Base-by-base conservation (phyloP, 2,329 filamentous ascomycete genomes). In the Aspergillus versicolor region DNA sequence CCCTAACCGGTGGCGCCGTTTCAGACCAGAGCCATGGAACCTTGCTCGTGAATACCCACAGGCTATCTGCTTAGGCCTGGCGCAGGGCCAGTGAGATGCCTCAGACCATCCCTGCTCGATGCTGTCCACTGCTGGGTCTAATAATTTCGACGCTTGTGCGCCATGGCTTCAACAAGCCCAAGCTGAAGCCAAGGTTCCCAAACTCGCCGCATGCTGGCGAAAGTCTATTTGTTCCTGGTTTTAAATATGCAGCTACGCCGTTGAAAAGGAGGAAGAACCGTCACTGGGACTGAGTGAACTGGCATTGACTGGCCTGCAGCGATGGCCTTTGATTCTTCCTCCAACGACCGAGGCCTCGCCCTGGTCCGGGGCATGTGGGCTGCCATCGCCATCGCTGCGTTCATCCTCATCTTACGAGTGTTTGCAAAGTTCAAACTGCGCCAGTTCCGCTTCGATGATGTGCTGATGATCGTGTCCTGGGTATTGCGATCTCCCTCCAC, bases 401-500 rank as follows among this genome's bases (percentile, higher is more conserved):
- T 71, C 47, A 65, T 71, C 59, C 58, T 70, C 24, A 46, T 64
- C 12, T 55, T 71, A 6, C 55, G 68, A 4, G 58, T 71, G 45
- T 57, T 65, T 53, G 68, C 68, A 7, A 71, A 71, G 56, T 46
- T 70, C 44, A 70, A 68, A 51, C 67, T 71, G 50, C 62, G 59
- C 45, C 63, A 68, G 21, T 68, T 71, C 41, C 53, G 60, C 24
- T 41, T 64, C 12, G 68, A 71, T 44, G 68, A 71, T 65, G 63
- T 68, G 5, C 41, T 71, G 42, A 71, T 71, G 68, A 58, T 71
- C 32, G 17, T 70, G 9, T 63, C 68, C 5, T 48, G 60, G 61
- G 68, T 70, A 63, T 44, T 34, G 15, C 13, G n/a, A 32, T 11
- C 41, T 37, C 52, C 15, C 13, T 1, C 30, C 5, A 12, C 9